Evolutionary conservation across 176 grass and related monocot species (phyloP).

Genomic region (Guadua angustifolia): DNA sequence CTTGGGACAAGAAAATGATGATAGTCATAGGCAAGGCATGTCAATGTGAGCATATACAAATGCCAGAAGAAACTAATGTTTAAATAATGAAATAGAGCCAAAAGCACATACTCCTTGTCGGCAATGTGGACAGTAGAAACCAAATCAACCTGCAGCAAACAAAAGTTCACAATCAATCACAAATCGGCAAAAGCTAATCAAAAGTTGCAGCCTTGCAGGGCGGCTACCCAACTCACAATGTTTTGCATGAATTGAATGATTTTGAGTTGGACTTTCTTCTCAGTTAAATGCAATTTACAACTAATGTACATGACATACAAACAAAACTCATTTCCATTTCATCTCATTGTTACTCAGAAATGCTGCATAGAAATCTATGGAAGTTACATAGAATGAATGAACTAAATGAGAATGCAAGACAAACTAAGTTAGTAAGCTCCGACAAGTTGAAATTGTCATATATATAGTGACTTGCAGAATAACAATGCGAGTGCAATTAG

Average conservation of each 20-base stretch:
- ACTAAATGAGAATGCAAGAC: not conserved
- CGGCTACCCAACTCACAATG: not conserved
- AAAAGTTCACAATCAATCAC: not conserved
- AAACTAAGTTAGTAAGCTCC: not conserved
- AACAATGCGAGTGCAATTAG: not conserved
- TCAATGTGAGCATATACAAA: not conserved
- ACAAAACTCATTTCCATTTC: not conserved
- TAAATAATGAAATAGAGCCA: constrained; percentile 20
- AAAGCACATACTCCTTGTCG: constrained; percentile 64
- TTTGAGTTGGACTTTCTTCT: not conserved
- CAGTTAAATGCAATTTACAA: not conserved
- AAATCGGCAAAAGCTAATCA: not conserved
- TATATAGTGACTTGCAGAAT: too few species aligned
- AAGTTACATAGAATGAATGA: not conserved
- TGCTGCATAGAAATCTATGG: not conserved
- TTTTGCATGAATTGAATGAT: not conserved
- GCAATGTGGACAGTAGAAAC: constrained; percentile 90
- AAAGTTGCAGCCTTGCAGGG: not conserved
- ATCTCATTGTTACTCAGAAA: not conserved
- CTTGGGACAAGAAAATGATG: not conserved
- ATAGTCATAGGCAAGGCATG: not conserved
- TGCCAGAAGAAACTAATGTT: not conserved
- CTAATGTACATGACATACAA: not conserved
- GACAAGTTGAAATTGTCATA: not conserved
- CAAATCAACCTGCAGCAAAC: constrained; percentile 78